Evolutionary conservation across 2,329 filamentous ascomycete species (phyloP).

Genomic region (Fusarium clavum): DNA sequence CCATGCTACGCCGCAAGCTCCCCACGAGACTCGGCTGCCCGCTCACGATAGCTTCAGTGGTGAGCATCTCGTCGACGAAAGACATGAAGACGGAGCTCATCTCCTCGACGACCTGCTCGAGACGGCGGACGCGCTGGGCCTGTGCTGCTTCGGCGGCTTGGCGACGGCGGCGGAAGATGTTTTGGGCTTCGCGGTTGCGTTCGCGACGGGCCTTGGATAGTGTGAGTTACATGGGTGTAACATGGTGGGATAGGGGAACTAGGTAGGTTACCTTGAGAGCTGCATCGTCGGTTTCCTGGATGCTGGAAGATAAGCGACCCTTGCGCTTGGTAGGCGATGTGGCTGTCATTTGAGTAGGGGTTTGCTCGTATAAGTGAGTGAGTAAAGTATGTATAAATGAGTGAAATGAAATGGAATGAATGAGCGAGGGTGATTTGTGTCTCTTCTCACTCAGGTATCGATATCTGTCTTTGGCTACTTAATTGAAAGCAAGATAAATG

Average conservation of each 20-base stretch:
- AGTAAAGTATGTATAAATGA: conserved; percentile 3
- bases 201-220: conserved; percentile 42
- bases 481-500: not conserved
- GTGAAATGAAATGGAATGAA: not conserved
- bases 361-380: not conserved
- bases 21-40: conserved; percentile 35
- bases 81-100: conserved; percentile 47
- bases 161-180: conserved; percentile 45
- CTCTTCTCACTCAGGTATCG: not conserved
- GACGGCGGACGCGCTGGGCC: conserved; percentile 41
- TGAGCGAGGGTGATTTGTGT: not conserved
- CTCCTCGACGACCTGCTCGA: conserved; percentile 47
- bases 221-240: conserved; percentile 15
- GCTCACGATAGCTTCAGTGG: conserved; percentile 39
- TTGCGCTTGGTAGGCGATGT: conserved; percentile 34
- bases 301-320: conserved; percentile 36
- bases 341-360: conserved; percentile 16
- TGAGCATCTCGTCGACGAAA: conserved; percentile 47
- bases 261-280: conserved; percentile 38
- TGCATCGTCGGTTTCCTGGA: conserved; percentile 40
- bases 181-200: conserved; percentile 48
- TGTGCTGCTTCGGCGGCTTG: conserved; percentile 47
- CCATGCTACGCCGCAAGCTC: conserved; percentile 37
- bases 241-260: not conserved
- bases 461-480: not conserved